Base-by-base conservation (phyloP, 805 yeast species). In the Metschnikowia hibisci region DNA sequence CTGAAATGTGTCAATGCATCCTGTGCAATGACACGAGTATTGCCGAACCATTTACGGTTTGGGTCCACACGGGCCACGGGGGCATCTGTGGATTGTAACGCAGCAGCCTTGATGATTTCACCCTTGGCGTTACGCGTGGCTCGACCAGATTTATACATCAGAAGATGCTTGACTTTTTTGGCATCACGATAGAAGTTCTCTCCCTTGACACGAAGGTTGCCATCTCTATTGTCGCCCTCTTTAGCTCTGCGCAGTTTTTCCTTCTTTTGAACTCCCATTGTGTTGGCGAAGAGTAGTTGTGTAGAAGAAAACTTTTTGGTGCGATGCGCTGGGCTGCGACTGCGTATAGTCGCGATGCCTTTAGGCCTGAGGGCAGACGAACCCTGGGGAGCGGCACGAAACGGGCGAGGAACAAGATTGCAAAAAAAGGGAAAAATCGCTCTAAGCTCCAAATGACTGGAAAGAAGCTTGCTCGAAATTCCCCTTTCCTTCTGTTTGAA, bases 131-230 rank as follows among this genome's bases (percentile, higher is more conserved):
- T 87, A 55, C 96, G 77, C 42, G 78, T 80, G 31, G 96, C 95
- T 52, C 86, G 77, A 44, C 98, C 97, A 41, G 84, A 80, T 60
- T 87, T 93, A 72, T 89, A 91, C 98, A 91, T 91, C 62, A 81
- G 85, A 58, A 93, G 74, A 62, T 81, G 87, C 64, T 87, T 83
- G 46, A 90, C 96, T 61, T 87, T 87, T 61, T 89, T 88, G 42
- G 96, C 91, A 79, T 90, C 97, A 57, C 88, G 73, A 71, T 91
- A 91, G 67, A 91, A 91, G 72, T 91, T 91, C 67, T 91, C 99
- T 59, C 99, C 99, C 63, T 91, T 91, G 41, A 87, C 95, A 49
- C 95, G 82, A 45, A 93, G 77, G 57, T 91, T 91, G 23, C 96
- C 96, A 64, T 87, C 96, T 58, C 87, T 78, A 54, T 80, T 73